These are phyloP conservation scores for Daphne laureola DNA, from an alignment of 441 rosid species.

Conservation along the genomic window DNA sequence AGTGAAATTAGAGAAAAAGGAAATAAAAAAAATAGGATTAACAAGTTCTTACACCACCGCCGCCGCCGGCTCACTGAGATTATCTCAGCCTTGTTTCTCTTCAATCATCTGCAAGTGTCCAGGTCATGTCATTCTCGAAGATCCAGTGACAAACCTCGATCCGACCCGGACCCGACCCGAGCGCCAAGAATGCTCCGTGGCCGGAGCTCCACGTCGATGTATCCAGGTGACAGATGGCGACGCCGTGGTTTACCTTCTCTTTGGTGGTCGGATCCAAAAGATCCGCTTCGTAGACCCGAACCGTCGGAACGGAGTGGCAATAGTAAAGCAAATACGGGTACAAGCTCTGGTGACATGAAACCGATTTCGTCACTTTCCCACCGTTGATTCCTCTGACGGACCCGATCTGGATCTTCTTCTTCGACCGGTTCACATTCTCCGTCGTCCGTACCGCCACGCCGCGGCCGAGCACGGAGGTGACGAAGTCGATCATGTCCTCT, in stretches of 20 bases:
- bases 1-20: not conserved
- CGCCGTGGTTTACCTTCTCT: conserved; percentile 66
- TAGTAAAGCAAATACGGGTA: conserved; percentile 83
- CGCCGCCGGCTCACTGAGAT: conserved; percentile 20
- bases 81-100: conserved; percentile 19
- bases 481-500: conserved; percentile 88
- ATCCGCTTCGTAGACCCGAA: conserved; percentile 84
- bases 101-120: conserved; percentile 57
- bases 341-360: conserved; percentile 91
- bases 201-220: conserved; percentile 83
- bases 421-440: conserved; percentile 59
- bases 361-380: conserved; percentile 75
- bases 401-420: conserved; percentile 55
- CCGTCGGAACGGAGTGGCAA: conserved; percentile 97
- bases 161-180: conserved; percentile 75
- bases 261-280: conserved; percentile 44
- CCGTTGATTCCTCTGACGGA: conserved; percentile 65
- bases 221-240: conserved; percentile 91
- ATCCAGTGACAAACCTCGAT: conserved; percentile 97
- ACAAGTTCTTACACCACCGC: conserved; percentile 6
- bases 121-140: conserved; percentile 86
- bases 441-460: conserved; percentile 58
- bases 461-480: conserved; percentile 72
- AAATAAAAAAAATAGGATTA: not conserved
- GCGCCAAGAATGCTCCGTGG: conserved; percentile 79